Conservation (phyloP, 164 flowering plant genomes). For the Vitis vinifera region DNA sequence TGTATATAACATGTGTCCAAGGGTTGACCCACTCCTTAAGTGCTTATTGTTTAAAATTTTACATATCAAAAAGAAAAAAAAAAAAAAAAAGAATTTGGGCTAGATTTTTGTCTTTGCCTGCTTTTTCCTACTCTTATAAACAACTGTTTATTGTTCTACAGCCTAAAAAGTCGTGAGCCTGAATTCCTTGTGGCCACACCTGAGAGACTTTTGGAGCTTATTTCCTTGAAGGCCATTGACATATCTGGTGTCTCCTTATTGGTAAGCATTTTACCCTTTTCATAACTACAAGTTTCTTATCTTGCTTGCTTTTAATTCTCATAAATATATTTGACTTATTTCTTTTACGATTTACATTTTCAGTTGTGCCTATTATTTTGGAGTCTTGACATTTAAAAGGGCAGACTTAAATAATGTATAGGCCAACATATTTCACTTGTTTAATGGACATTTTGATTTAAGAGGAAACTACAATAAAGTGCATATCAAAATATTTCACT, state of each 20-base stretch:
- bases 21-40: no score
- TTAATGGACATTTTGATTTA: no score
- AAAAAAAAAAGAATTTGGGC: no score
- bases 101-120: background rate
- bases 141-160: slow-evolving; percentile 20
- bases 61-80: no score
- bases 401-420: no score
- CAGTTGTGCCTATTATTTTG: no score
- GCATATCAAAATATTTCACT: no score
- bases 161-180: slow-evolving; percentile 79
- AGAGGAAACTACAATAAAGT: no score
- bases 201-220: slow-evolving; percentile 81
- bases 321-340: background rate
- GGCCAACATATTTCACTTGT: no score
- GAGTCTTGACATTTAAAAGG: no score
- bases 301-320: background rate
- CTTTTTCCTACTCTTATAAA: background rate
- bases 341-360: background rate
- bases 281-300: background rate
- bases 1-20: no score
- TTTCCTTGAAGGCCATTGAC: slow-evolving; percentile 67
- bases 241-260: slow-evolving; percentile 65
- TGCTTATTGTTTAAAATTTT: no score
- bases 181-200: slow-evolving; percentile 92
- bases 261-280: slow-evolving; percentile 41